Conservation (phyloP, 192 early-diverging fungal species). For the Diversispora epigaea region DNA sequence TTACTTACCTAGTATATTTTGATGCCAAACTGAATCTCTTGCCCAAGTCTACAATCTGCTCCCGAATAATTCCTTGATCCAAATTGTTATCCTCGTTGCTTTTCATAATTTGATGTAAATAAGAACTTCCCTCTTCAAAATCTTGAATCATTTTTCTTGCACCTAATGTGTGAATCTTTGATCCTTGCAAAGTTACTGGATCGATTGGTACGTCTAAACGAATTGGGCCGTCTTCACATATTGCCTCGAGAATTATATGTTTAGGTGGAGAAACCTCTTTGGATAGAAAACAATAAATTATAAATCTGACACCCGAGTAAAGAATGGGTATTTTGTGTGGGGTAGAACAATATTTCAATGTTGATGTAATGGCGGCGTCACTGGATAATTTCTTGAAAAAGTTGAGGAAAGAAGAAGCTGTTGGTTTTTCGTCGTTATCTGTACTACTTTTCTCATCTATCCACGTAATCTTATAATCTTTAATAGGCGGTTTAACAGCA, state of each 20-base stretch:
- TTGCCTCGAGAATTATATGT: too few species aligned
- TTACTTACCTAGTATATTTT: slow-evolving; percentile 15
- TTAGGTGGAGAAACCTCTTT: slow-evolving; percentile 9
- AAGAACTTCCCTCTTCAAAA: too few species aligned
- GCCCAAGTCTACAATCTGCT: too few species aligned
- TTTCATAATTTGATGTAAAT: too few species aligned
- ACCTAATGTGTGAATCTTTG: too few species aligned
- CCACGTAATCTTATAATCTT: slow-evolving; percentile 47
- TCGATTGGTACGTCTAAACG: too few species aligned
- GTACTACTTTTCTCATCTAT: not conserved
- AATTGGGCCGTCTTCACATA: too few species aligned
- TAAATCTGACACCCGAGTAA: slow-evolving; percentile 12
- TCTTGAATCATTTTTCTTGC: too few species aligned
- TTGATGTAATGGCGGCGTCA: not conserved
- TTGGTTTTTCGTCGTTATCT: not conserved
- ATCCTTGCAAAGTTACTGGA: too few species aligned
- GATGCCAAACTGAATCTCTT: too few species aligned
- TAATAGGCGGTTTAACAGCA: slow-evolving; percentile 42
- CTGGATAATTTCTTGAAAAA: not conserved
- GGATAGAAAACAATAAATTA: slow-evolving; percentile 13
- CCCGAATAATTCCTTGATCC: too few species aligned
- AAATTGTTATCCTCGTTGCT: too few species aligned
- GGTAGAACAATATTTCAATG: slow-evolving; percentile 1
- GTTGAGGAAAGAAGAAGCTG: not conserved
- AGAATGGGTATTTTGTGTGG: slow-evolving; percentile 18